Evolutionary conservation across 2,329 filamentous ascomycete species (phyloP), one percentile per base, ranked within the genome.

Genomic region (Xylaria sp.): DNA sequence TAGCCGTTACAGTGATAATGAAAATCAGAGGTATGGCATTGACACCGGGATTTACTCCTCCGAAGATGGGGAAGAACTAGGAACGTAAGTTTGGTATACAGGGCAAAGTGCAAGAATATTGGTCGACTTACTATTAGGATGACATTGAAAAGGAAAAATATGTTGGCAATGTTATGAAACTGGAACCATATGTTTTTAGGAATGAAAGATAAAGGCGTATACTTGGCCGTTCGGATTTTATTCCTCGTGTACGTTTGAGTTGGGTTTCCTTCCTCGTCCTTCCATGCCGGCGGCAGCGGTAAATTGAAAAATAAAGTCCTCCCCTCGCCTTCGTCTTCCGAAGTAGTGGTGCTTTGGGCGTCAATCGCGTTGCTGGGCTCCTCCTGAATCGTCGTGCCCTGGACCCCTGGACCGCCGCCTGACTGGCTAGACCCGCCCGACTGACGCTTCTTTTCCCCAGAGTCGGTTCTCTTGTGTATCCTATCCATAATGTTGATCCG

Each of bases 161-260:
- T 91, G 81, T 99, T 99, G 78, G 96, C 96, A 77, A 99, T 92
- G 78, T 98, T 98, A 82, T 99, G 95, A 79, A 99, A 98, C 81
- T 99, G 97, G 73, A 97, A 93, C 90, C 91, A 99, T 78, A 99
- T 79, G 82, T 99, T 98, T 84, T 98, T 98, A 15, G 96, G 96
- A 34, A 99, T 81, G 82, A 99, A 99, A 69, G 93, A 97, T 72
- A 99, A 82, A 9, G 97, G 92, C 8, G 96, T 99, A 81, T 99
- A 99, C 82, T 98, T 99, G 69, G 96, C 93, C 2, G 96, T 99
- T 75, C 97, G 89, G 80, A 99, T 97, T 86, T 99, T 99, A 85
- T 99, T 99, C 74, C 95, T 88, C 58, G 92, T 87, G 80, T 91
- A 99, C 25, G 88, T 84, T 66, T 88, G 85, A 63, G 84, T 80